phyloP scores from a whole-genome alignment of 306 rosid genomes.

The Prunus fruticosa region DNA sequence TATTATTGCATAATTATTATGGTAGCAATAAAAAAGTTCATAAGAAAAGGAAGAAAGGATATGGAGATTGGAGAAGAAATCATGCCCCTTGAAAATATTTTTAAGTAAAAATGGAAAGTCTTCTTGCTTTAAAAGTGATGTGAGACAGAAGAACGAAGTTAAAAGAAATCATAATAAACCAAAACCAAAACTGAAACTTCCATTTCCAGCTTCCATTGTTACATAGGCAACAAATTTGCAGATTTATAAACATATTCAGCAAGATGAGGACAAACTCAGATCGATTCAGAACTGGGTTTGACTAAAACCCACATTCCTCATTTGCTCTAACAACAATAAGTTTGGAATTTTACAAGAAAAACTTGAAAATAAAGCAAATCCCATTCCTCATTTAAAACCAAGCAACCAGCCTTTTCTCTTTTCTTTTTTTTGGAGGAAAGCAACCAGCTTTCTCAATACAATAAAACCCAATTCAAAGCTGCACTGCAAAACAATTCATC shows the following conservation, averaged over 20 bases:
- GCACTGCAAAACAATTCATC: constrained; percentile 10
- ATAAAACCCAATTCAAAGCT: constrained; percentile 20
- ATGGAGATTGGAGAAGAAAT: background rate
- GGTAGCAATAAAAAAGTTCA: constrained; percentile 6
- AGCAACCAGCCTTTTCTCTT: too few species aligned
- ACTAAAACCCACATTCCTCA: constrained; percentile 15
- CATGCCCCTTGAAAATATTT: constrained; percentile 4
- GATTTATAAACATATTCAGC: background rate
- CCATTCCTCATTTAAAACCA: background rate
- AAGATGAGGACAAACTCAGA: constrained; percentile 22
- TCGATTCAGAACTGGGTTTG: constrained; percentile 16
- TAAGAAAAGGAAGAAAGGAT: background rate
- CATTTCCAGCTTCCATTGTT: constrained; percentile 8
- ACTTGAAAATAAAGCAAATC: constrained; percentile 12
- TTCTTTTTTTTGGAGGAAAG: background rate
- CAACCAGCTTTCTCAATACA: constrained; percentile 17
- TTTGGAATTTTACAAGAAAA: background rate
- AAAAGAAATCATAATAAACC: constrained; percentile 11
- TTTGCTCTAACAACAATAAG: constrained; percentile 13
- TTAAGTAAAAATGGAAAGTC: background rate
- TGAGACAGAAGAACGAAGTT: background rate
- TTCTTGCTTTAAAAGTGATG: constrained; percentile 14
- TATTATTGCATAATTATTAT: background rate
- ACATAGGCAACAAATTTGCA: background rate
- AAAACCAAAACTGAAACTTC: background rate